phyloP scores from a whole-genome alignment of 2,329 filamentous ascomycete genomes.

The Clarireedia monteithiana region DNA sequence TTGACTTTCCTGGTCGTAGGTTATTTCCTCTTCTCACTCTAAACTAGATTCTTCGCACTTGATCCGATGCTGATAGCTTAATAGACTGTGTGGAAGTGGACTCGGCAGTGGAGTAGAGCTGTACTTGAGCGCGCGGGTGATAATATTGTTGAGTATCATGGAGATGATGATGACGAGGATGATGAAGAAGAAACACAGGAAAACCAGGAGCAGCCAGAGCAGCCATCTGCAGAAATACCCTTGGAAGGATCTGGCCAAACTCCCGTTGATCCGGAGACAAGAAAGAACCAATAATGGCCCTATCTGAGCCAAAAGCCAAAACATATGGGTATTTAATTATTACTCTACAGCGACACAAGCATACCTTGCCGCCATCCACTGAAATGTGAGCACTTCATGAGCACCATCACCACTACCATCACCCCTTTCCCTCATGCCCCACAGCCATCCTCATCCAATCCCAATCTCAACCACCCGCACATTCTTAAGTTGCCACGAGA shows the following conservation, averaged over 20 bases:
- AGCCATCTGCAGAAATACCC: neutral
- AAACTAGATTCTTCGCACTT: too few species aligned
- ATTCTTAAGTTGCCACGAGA: constrained; percentile 94
- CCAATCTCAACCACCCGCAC: constrained; percentile 43
- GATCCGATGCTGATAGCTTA: constrained; percentile 11
- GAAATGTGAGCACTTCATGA: neutral
- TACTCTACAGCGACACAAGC: neutral
- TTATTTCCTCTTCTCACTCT: constrained; percentile 18
- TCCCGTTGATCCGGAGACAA: constrained; percentile 9
- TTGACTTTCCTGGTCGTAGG: constrained; percentile 69
- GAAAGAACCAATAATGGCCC: constrained; percentile 13
- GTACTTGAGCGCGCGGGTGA: constrained; percentile 73
- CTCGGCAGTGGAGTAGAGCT: constrained; percentile 63
- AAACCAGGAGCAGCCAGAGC: neutral
- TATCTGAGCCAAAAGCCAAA: neutral
- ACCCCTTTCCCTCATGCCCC: neutral
- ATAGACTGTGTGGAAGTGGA: constrained; percentile 73
- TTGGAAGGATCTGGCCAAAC: neutral
- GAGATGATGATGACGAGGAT: constrained; percentile 47
- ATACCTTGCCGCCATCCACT: neutral
- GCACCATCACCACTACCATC: neutral
- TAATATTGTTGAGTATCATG: constrained; percentile 73
- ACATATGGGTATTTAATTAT: neutral
- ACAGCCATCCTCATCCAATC: neutral
- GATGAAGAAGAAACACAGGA: constrained; percentile 15